Conservation (phyloP, 129 eudicot species). For the Escallonia rubra region DNA sequence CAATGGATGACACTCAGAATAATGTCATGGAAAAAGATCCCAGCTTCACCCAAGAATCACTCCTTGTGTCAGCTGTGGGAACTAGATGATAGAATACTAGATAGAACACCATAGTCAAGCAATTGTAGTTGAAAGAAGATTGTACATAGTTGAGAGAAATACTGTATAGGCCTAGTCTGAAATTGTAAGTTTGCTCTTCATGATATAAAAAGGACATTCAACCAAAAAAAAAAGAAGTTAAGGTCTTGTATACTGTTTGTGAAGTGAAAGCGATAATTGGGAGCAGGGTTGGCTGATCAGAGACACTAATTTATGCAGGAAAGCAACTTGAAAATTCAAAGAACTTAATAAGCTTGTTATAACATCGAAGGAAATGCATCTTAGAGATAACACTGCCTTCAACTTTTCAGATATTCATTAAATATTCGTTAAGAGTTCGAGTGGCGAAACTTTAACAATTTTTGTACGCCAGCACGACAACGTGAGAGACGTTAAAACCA, state of each 20-base stretch:
- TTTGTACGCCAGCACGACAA: constrained; percentile 2
- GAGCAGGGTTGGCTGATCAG: constrained; percentile 11
- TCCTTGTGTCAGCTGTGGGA: too few relatives aligned
- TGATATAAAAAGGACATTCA: too few relatives aligned
- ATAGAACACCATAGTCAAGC: too few relatives aligned
- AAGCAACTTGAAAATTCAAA: constrained; percentile 16
- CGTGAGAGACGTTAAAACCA: constrained; percentile 1
- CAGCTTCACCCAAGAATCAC: too few relatives aligned
- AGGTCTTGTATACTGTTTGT: constrained; percentile 14
- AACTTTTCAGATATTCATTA: constrained; percentile 16
- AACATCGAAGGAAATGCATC: constrained; percentile 9
- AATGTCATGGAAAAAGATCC: too few relatives aligned
- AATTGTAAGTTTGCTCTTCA: too few relatives aligned
- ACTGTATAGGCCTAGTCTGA: too few relatives aligned
- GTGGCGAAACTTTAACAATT: constrained; percentile 2
- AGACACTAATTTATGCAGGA: not conserved
- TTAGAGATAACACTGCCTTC: constrained; percentile 1
- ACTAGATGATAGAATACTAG: too few relatives aligned
- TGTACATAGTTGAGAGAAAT: too few relatives aligned
- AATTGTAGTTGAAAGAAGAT: too few relatives aligned
- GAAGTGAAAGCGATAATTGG: constrained; percentile 16
- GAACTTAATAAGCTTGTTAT: constrained; percentile 8
- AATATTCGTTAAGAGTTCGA: constrained; percentile 13
- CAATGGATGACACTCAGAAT: too few relatives aligned
- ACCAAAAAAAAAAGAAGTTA: constrained; percentile 11